Base-by-base conservation (phyloP, 305 asterid species). In the Salvia sclarea region DNA sequence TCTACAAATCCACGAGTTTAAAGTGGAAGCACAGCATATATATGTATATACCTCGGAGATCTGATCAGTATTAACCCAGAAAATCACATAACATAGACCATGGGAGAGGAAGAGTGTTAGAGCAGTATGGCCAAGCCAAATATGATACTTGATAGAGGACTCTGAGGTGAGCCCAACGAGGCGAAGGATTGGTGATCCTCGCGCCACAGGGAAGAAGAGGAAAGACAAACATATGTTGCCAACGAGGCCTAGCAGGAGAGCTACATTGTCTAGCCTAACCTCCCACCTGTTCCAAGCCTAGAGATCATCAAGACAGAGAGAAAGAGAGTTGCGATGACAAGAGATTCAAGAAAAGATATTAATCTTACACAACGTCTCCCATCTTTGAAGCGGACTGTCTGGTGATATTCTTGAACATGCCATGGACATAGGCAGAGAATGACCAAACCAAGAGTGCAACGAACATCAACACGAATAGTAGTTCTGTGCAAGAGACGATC, bases 181-280 rank as follows among this genome's bases (percentile, higher is more conserved):
- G 37, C 66, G 71, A 62, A 85, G 62, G 78, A 82, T 74, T 16
- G 90, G 74, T 33, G 90, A 85, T 66, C 83, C 85, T 58, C 90
- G 75, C 2, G 73, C 65, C 70, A 85, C 83, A 6, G 90, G 84
- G 79, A 82, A 80, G 76, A 82, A 82, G 60, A 82, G 82, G 37
- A 84, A 82, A 8, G 87, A 69, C 43, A 82, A 33, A 35, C 84
- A 82, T 30, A 80, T 56, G 69, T 84, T 84, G 44, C 85, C 84
- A 2, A 80, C 77, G 2, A 82, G 81, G 56, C 90, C 85, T 5
- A 82, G 78, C 70, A 78, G 24, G 45, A 84, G 84, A 16, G 80
- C 84, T 17, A 66, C 76, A 49, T 80, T 80, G 61, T 73, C 72
- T 43, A 84, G 82, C 79, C 80, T 82, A 20, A 66, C 80, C 68